These are phyloP conservation scores for Bipolaris zeicola DNA, from an alignment of 2,329 filamentous ascomycete species.

Conservation along the genomic window DNA sequence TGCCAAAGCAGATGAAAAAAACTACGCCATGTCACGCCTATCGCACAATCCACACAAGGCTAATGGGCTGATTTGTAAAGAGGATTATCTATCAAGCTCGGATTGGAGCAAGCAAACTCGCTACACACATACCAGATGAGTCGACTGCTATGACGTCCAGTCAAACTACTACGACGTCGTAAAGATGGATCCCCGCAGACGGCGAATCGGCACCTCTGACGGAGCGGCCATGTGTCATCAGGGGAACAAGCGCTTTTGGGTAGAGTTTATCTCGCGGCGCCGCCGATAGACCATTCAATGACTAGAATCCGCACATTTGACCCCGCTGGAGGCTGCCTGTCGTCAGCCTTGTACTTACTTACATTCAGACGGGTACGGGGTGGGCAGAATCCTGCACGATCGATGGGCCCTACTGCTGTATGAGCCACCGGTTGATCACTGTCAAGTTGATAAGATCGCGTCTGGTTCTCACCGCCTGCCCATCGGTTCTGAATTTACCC, in stretches of 20 bases:
- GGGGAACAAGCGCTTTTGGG: background rate
- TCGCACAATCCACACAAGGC: background rate
- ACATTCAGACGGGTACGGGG: background rate
- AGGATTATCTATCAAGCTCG: background rate
- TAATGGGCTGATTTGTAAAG: background rate
- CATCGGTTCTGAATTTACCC: background rate
- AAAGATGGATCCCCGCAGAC: background rate
- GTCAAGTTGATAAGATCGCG: constrained; percentile 2
- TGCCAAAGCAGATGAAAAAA: background rate
- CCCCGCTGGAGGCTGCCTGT: background rate
- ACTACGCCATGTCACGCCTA: background rate
- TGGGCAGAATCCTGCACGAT: constrained; percentile 9
- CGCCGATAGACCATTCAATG: background rate
- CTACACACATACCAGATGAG: background rate
- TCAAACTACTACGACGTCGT: background rate
- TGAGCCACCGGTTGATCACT: constrained; percentile 10
- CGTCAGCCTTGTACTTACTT: background rate
- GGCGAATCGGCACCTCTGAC: background rate
- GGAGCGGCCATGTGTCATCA: background rate
- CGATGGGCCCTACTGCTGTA: background rate
- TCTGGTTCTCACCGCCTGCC: constrained; percentile 5
- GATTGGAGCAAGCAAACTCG: background rate
- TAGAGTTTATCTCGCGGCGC: background rate
- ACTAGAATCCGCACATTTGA: background rate
- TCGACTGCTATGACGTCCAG: background rate